phyloP scores from a whole-genome alignment of 1,284 basidiomycete species.

The Tylopilus sp. region DNA sequence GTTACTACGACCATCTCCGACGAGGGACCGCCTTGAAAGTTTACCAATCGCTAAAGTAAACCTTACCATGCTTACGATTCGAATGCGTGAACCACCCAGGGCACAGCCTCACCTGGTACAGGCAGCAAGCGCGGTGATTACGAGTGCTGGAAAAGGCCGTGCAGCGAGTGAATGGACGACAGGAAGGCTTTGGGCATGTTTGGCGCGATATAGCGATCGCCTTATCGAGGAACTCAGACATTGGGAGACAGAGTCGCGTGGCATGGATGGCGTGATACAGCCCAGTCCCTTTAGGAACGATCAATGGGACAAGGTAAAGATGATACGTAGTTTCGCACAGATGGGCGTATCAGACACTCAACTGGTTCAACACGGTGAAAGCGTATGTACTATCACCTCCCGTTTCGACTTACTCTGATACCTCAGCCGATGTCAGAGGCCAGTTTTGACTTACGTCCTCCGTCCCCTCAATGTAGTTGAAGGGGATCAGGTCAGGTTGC shows the following conservation, averaged over 20 bases:
- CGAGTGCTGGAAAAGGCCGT: slow-evolving; percentile 36
- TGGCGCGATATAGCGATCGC: slow-evolving; percentile 73
- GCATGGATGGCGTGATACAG: slow-evolving; percentile 32
- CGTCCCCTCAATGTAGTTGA: slow-evolving; percentile 32
- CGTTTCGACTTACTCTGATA: slow-evolving; percentile 3
- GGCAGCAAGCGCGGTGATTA: slow-evolving; percentile 53
- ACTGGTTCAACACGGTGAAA: slow-evolving; percentile 11
- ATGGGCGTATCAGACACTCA: slow-evolving; percentile 41
- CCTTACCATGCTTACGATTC: slow-evolving; percentile 51
- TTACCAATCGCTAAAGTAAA: slow-evolving; percentile 35
- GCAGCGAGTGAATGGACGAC: slow-evolving; percentile 33
- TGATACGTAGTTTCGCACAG: slow-evolving; percentile 71
- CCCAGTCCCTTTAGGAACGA: slow-evolving; percentile 48
- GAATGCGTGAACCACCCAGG: slow-evolving; percentile 53
- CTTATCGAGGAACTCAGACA: slow-evolving; percentile 58
- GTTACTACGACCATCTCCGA: slow-evolving; percentile 39
- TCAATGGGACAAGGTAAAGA: slow-evolving; percentile 69
- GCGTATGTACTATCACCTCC: slow-evolving; percentile 12
- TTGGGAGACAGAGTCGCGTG: slow-evolving; percentile 55
- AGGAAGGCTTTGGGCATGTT: slow-evolving; percentile 64
- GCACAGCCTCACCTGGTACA: slow-evolving; percentile 50
- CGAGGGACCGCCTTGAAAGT: not conserved
- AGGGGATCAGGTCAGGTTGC: slow-evolving; percentile 43
- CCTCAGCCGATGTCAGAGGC: slow-evolving; percentile 32
- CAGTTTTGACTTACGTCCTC: slow-evolving; percentile 43